Percentiles rank a stretch among this genome's conserved stretches.
phyloP scores from a whole-genome alignment of 495 filamentous ascomycete species.

The Darksidea phi region DNA sequence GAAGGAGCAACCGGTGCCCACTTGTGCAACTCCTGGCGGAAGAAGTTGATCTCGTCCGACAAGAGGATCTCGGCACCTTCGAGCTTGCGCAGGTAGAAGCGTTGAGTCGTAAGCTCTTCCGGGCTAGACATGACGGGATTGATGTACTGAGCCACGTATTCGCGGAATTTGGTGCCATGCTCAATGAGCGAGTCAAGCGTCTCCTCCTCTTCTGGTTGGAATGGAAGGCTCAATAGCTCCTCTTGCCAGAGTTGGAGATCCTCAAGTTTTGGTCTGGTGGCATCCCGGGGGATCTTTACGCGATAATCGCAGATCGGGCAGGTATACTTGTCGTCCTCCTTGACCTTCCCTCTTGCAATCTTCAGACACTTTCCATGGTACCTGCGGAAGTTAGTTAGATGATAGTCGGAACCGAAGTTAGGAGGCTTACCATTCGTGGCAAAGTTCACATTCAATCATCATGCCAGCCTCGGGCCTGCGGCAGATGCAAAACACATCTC shows the following conservation, averaged over 20 bases:
- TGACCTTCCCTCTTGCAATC: conserved; percentile 94
- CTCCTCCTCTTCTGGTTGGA: conserved; percentile 94
- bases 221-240: conserved; percentile 78
- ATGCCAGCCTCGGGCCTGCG: conserved; percentile 88
- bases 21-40: conserved; percentile 92
- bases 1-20: conserved; percentile 91
- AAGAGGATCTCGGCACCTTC: conserved; percentile 96
- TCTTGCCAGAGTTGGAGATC: conserved; percentile 85
- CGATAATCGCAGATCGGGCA: conserved; percentile 98
- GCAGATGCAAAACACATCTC: conserved; percentile 96
- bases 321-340: conserved; percentile 97
- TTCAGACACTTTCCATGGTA: conserved; percentile 99
- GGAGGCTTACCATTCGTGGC: conserved; percentile 83
- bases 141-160: conserved; percentile 75
- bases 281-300: conserved; percentile 97
- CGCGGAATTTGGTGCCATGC: conserved; percentile 78
- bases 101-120: conserved; percentile 81
- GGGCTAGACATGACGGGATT: conserved; percentile 76
- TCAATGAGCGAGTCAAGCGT: conserved; percentile 79
- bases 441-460: conserved; percentile 99
- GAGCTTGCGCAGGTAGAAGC: conserved; percentile 98
- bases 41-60: conserved; percentile 92
- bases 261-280: conserved; percentile 91
- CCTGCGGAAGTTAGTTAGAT: conserved; percentile 48
- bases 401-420: background rate